Percentiles rank a stretch among this genome's conserved stretches.
Evolutionary conservation across 805 yeast genomes (phyloP).

Genomic region (Kodamaea kaohsiungensis): DNA sequence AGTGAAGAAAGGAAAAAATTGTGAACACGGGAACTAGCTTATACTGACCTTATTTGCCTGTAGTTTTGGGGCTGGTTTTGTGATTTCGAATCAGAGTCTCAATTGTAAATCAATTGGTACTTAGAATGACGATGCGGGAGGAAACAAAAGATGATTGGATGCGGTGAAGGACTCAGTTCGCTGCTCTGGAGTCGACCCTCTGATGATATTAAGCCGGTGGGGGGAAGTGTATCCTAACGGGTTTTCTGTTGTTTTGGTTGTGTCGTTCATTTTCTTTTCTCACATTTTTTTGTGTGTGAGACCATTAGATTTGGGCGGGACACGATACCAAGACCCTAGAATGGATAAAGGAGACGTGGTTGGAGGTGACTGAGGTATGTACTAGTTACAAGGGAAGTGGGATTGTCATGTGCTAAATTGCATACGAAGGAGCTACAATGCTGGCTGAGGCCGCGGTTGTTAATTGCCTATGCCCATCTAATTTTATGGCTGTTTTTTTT

Average conservation of each 20-base stretch:
- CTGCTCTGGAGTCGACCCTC: neutral
- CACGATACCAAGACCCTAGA: neutral
- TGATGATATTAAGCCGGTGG: neutral
- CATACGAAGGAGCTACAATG: neutral
- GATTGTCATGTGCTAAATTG: neutral
- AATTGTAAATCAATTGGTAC: neutral
- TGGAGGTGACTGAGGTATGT: too few species aligned
- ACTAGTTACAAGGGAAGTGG: too few species aligned
- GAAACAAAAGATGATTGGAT: neutral
- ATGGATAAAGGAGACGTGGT: neutral
- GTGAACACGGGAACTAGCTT: neutral
- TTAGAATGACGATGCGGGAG: neutral
- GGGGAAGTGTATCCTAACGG: neutral
- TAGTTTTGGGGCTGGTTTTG: neutral
- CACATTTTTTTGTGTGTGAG: neutral
- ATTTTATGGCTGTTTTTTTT: too few species aligned
- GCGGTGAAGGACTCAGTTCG: neutral
- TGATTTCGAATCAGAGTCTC: neutral
- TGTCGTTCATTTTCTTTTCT: neutral
- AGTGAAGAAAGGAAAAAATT: neutral
- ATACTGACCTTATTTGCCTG: neutral
- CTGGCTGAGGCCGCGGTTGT: neutral
- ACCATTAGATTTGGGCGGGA: neutral
- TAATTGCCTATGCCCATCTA: too few species aligned
- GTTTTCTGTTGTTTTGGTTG: neutral